Base-by-base conservation (phyloP, 2,329 filamentous ascomycete species). In the Pseudogymnoascus sp. region DNA sequence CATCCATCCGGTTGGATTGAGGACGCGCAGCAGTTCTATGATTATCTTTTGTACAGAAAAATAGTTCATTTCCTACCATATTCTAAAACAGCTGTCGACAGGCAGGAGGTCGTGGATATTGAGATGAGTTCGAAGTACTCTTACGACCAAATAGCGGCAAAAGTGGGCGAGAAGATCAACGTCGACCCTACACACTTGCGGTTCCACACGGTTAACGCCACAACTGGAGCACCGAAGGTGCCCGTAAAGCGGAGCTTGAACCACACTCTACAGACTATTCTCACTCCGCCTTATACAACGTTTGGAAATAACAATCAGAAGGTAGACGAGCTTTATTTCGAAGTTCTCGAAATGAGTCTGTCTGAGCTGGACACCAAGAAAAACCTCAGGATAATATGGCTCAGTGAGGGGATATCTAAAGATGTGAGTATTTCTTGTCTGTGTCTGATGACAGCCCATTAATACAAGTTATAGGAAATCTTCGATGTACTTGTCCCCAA, bases 301-400 rank as follows among this genome's bases (percentile, higher is more conserved):
- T 88, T 91, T 66, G 81, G 87, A 58, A 89, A 86, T 66, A 82
- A 82, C 61, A 85, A 81, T 32, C 89, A 91, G 70, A 82, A 86
- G 60, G 76, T 81, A 18, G 93, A 97, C 73, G 84, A 88, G 0
- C 79, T 99, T 59, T 97, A 87, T 73, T 99, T 92, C 70, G 94
- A 99, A 73, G 84, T 97, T 28, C 77, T 99, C 39, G 94, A 99
- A 65, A 96, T 97, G 79, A 96, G 91, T 69, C 76, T 99, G 54
- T 89, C 90, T 22, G 95, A 99, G 73, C 80, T 96, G 43, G 94
- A 99, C 70, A 94, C 90, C 61, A 94, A 96, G 78, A 97, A 95
- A 78, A 84, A 79, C 62, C 77, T 97, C 65, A 93, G 90, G 73
- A 76, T 99, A 57, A 89, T 81, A 1, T 93, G 89, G 85, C 78